These are phyloP conservation scores for Penicillium digitatum DNA, from an alignment of 2,329 filamentous ascomycete species.

Conservation along the genomic window DNA sequence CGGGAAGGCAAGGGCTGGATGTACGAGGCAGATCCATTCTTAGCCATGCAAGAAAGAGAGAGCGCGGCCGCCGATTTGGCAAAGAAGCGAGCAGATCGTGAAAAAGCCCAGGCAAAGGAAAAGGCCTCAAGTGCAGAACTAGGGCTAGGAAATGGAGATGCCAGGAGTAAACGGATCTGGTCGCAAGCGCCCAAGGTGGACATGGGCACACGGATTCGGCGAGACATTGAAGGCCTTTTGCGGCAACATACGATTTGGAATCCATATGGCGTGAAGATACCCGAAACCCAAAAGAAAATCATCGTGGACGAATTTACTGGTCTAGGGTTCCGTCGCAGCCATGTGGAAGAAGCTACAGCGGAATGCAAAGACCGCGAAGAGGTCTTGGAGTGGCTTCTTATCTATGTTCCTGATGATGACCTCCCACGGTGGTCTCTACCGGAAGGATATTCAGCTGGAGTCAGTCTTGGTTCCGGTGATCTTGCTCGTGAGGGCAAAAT, in stretches of 20 bases:
- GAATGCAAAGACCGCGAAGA: conserved; percentile 91
- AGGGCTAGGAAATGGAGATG: conserved; percentile 40
- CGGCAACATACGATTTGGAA: conserved; percentile 83
- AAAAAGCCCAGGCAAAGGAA: conserved; percentile 57
- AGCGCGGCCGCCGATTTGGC: conserved; percentile 70
- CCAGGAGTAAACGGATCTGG: conserved; percentile 67
- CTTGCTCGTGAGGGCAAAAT: conserved; percentile 76
- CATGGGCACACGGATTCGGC: conserved; percentile 77
- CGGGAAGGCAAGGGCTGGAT: conserved; percentile 76
- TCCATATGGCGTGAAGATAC: conserved; percentile 66
- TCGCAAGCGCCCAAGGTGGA: conserved; percentile 82
- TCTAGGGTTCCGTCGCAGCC: conserved; percentile 84
- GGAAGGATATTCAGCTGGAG: conserved; percentile 84
- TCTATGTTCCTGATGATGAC: conserved; percentile 96
- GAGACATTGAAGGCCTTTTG: conserved; percentile 74
- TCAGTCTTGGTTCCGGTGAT: conserved; percentile 79
- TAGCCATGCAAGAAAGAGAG: conserved; percentile 71
- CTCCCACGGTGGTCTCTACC: conserved; percentile 89
- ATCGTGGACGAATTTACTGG: conserved; percentile 69
- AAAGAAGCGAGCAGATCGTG: conserved; percentile 72
- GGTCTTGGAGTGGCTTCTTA: conserved; percentile 89
- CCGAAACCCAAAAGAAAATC: conserved; percentile 51
- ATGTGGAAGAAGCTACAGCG: conserved; percentile 80
- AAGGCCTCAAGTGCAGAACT: conserved; percentile 63
- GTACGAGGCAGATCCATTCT: conserved; percentile 94